These are phyloP conservation scores for Dalbergia cochinchinensis DNA, from an alignment of 306 rosid genomes.

Conservation along the genomic window DNA sequence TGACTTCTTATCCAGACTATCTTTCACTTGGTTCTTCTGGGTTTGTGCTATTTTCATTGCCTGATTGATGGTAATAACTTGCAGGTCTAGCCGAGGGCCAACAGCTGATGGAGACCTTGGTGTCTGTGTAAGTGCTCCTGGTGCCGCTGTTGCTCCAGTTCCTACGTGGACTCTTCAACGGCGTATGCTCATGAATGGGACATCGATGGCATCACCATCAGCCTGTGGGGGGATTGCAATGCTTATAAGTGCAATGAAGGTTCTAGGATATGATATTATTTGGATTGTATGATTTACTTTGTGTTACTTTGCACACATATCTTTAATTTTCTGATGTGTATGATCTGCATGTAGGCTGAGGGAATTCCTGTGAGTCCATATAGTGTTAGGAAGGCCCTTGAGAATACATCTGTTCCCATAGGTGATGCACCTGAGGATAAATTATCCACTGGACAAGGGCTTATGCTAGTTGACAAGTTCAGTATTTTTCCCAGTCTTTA, in stretches of 20 bases:
- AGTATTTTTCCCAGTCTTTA: constrained; percentile 49
- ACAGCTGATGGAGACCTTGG: constrained; percentile 96
- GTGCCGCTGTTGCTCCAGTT: constrained; percentile 98
- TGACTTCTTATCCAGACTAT: constrained; percentile 31
- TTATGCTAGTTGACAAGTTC: constrained; percentile 97
- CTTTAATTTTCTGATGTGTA: constrained; percentile 37
- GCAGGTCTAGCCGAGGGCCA: constrained; percentile 99
- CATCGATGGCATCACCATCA: constrained; percentile 98
- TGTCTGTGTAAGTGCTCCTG: constrained; percentile 95
- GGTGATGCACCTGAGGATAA: constrained; percentile 82
- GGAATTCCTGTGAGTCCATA: constrained; percentile 91
- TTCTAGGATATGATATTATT: constrained; percentile 48
- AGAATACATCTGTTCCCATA: constrained; percentile 82
- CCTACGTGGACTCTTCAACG: constrained; percentile 98
- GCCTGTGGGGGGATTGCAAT: constrained; percentile 99
- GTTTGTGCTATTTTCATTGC: constrained; percentile 40
- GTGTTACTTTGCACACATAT: constrained; percentile 35
- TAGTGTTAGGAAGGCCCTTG: constrained; percentile 89
- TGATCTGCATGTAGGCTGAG: constrained; percentile 76
- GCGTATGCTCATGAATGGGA: constrained; percentile 99
- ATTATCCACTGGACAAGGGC: constrained; percentile 93
- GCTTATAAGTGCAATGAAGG: constrained; percentile 96
- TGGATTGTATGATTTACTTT: constrained; percentile 43
- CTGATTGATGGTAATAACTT: constrained; percentile 40
- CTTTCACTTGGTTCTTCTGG: constrained; percentile 40